Evolutionary conservation across 495 filamentous ascomycete genomes (phyloP).

Genomic region (Penicillium psychrofluorescens): DNA sequence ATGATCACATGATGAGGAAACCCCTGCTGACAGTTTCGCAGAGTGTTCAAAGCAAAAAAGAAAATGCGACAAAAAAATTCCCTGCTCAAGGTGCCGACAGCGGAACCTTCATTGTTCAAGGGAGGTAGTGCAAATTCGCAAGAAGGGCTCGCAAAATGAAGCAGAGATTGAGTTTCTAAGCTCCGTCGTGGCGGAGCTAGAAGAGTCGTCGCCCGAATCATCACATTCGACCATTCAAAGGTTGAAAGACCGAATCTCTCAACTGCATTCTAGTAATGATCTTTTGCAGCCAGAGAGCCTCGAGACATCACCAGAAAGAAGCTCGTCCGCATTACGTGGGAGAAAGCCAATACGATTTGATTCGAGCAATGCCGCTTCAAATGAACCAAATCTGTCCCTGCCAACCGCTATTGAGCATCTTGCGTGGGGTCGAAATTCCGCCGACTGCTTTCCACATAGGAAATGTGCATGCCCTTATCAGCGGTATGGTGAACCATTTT

Average conservation of each 20-base stretch:
- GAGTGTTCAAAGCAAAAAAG: constrained; percentile 26
- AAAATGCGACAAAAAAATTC: constrained; percentile 25
- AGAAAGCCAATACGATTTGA: constrained; percentile 1
- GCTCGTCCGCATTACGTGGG: not conserved
- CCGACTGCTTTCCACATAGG: constrained; percentile 24
- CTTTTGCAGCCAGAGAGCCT: not conserved
- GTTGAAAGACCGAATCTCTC: constrained; percentile 15
- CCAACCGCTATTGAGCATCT: constrained; percentile 27
- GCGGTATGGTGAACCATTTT: constrained; percentile 9
- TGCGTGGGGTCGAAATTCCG: constrained; percentile 25
- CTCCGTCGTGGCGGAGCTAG: constrained; percentile 16
- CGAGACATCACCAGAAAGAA: constrained; percentile 1
- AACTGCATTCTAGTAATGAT: constrained; percentile 11
- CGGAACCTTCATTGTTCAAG: constrained; percentile 22
- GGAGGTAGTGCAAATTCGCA: constrained; percentile 21
- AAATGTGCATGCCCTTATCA: constrained; percentile 22
- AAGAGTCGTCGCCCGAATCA: constrained; percentile 6
- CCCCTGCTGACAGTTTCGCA: constrained; percentile 3
- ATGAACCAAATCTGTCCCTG: constrained; percentile 16
- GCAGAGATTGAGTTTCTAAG: constrained; percentile 23
- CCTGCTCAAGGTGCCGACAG: constrained; percentile 22
- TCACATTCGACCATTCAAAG: constrained; percentile 5
- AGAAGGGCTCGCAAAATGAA: constrained; percentile 19
- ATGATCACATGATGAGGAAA: not conserved
- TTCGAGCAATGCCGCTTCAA: constrained; percentile 5